Conservation (phyloP, 768 basidiomycete species). For the Hortiboletus campestris region DNA sequence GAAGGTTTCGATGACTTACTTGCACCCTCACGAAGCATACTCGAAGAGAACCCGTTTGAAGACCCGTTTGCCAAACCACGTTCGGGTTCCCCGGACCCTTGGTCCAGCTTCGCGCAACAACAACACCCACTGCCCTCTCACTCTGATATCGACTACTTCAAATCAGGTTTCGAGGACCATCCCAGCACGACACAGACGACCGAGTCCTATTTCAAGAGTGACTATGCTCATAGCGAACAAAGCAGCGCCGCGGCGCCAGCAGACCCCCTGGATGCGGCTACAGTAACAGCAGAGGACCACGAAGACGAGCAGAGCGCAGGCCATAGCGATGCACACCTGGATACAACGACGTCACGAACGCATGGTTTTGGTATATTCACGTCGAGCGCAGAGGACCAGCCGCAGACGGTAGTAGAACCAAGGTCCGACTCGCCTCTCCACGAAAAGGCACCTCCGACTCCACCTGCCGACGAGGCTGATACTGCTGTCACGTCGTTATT, state of each 20-base stretch:
- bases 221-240: constrained; percentile 34
- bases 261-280: constrained; percentile 44
- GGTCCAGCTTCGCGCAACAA: constrained; percentile 57
- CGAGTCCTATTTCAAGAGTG: constrained; percentile 38
- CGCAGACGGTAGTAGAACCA: constrained; percentile 10
- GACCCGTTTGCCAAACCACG: constrained; percentile 65
- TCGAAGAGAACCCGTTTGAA: constrained; percentile 77
- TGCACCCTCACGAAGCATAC: constrained; percentile 51
- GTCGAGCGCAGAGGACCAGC: constrained; percentile 24
- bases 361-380: constrained; percentile 52
- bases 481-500: constrained; percentile 14
- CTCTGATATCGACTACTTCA: constrained; percentile 28
- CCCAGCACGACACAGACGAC: constrained; percentile 21
- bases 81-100: constrained; percentile 72
- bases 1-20: constrained; percentile 80
- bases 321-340: constrained; percentile 11
- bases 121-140: constrained; percentile 18
- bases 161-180: constrained; percentile 28
- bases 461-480: constrained; percentile 32
- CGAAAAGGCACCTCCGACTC: constrained; percentile 33
- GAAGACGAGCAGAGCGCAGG: constrained; percentile 28
- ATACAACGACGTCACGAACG: constrained; percentile 21
- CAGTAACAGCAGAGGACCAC: constrained; percentile 30
- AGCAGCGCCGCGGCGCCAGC: constrained; percentile 17
- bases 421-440: constrained; percentile 13